Conservation (phyloP, 2,329 filamentous ascomycete genomes). For the Pleochaeta shiraiana region DNA sequence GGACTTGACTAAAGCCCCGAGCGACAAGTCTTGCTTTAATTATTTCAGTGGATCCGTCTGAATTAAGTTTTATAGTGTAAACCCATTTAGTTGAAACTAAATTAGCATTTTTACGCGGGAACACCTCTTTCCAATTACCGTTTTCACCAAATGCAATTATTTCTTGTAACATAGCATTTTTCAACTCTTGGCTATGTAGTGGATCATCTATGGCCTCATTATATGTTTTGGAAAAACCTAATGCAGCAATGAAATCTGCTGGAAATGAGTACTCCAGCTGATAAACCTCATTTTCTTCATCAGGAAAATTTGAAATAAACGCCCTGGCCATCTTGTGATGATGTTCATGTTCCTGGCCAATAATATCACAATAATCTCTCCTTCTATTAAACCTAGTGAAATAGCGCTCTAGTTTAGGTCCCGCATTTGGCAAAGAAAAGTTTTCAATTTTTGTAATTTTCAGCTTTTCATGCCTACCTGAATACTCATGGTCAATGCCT, state of each 20-base stretch:
- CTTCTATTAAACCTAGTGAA: too few species aligned
- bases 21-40: neutral
- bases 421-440: too few species aligned
- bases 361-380: too few species aligned
- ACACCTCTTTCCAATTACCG: neutral
- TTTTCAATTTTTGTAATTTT: too few species aligned
- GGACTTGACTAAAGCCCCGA: neutral
- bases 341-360: too few species aligned
- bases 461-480: too few species aligned
- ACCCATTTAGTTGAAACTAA: neutral
- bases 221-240: neutral
- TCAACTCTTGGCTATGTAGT: conserved; percentile 1
- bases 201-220: neutral
- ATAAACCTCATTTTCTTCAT: neutral
- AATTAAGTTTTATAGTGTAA: neutral
- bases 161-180: neutral
- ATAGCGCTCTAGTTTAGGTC: too few species aligned
- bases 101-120: neutral
- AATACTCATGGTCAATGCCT: too few species aligned
- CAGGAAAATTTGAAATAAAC: neutral
- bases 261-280: neutral
- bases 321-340: too few species aligned
- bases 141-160: neutral
- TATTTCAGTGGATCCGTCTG: neutral
- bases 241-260: neutral